These are phyloP conservation scores for Dovyalis caffra DNA, from an alignment of 345 rosid species.

Conservation along the genomic window DNA sequence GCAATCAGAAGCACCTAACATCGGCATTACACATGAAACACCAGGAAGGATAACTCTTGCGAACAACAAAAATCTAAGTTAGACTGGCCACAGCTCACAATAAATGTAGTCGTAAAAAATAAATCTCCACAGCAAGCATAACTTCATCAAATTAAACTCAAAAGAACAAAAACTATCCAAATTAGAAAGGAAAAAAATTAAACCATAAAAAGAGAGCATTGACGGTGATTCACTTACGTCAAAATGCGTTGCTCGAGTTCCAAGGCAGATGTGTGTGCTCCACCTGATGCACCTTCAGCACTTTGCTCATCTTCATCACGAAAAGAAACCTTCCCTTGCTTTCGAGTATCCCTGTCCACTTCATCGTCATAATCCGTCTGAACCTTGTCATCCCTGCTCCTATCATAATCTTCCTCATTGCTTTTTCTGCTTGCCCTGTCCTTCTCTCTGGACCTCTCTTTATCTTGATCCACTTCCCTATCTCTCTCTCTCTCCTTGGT, in stretches of 20 bases:
- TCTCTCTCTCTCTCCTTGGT: constrained; percentile 43
- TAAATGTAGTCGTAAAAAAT: too few species aligned
- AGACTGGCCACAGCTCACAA: too few species aligned
- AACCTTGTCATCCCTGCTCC: constrained; percentile 27
- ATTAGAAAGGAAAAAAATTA: neutral
- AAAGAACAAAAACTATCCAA: neutral
- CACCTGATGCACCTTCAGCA: constrained; percentile 38
- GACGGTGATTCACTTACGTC: constrained; percentile 47
- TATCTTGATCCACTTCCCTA: constrained; percentile 43
- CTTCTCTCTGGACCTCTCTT: constrained; percentile 40
- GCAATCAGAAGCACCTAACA: too few species aligned
- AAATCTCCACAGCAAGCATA: too few species aligned
- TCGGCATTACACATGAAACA: too few species aligned
- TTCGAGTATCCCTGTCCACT: constrained; percentile 34
- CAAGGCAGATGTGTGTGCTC: constrained; percentile 30
- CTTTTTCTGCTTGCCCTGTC: constrained; percentile 29
- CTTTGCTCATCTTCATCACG: constrained; percentile 31
- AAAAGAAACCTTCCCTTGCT: constrained; percentile 21
- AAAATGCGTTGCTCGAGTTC: constrained; percentile 61
- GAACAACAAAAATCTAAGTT: too few species aligned
- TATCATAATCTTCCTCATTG: constrained; percentile 34
- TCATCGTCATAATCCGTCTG: constrained; percentile 38
- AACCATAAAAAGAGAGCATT: neutral
- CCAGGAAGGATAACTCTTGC: too few species aligned
- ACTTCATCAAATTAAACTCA: neutral